A percentile compares a stretch with the other conserved stretches of the same genome.
Conservation (phyloP, 139 green algal genomes). For the Chlamydomonas schloesseri region DNA sequence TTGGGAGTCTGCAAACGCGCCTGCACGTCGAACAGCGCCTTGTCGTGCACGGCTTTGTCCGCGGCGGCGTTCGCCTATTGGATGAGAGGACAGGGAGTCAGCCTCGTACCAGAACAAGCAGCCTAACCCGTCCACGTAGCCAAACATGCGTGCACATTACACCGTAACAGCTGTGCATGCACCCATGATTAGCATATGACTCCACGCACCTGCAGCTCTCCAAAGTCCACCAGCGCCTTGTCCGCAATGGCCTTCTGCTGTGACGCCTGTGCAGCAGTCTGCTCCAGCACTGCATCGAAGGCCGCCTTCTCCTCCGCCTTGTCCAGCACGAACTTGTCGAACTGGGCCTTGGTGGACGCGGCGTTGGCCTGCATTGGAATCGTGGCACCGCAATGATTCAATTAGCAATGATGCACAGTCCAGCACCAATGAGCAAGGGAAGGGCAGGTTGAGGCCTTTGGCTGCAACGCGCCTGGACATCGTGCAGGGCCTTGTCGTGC, state of each 20-base stretch:
- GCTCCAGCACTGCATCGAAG: constrained; percentile 10
- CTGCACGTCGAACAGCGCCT: constrained; percentile 10
- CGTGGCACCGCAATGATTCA: no score
- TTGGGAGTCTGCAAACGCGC: no score
- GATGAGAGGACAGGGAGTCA: no score
- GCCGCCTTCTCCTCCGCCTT: constrained; percentile 41
- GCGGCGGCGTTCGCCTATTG: neutral
- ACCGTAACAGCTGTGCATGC: no score
- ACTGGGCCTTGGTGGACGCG: constrained; percentile 1
- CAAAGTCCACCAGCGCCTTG: constrained; percentile 20
- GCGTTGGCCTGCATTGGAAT: neutral
- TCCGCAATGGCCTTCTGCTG: constrained; percentile 32
- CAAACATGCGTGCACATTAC: no score
- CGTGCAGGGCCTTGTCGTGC: neutral
- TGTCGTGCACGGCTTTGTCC: neutral
- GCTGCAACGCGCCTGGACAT: no score
- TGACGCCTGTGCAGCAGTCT: neutral
- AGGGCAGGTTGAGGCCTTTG: no score
- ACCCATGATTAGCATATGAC: no score
- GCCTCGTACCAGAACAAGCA: no score
- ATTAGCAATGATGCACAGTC: no score
- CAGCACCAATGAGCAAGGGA: no score
- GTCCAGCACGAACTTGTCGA: constrained; percentile 34
- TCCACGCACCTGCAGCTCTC: neutral
- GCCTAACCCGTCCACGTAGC: no score